These are phyloP conservation scores for Forsythia suspensa DNA, from an alignment of 257 asterid species.

Conservation along the genomic window DNA sequence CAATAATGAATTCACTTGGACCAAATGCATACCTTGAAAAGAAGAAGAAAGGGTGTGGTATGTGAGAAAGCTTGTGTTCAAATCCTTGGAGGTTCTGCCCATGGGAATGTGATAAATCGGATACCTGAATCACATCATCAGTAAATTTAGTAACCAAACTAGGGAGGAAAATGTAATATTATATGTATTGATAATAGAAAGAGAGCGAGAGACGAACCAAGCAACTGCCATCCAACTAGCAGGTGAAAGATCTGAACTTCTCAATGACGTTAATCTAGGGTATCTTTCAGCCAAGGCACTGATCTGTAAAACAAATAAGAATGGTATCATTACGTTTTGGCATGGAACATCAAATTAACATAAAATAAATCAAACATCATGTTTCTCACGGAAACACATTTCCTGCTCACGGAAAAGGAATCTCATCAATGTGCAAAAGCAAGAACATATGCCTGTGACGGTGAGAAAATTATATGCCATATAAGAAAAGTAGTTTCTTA, in stretches of 20 bases:
- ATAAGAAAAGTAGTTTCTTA: background rate
- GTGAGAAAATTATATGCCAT: background rate
- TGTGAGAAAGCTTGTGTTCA: constrained; percentile 53
- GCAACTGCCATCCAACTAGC: constrained; percentile 63
- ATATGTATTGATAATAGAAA: background rate
- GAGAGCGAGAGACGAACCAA: constrained; percentile 32
- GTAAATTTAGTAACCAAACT: background rate
- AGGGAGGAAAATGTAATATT: background rate
- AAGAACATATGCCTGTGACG: constrained; percentile 17
- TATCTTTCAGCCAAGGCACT: constrained; percentile 36
- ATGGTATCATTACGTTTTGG: background rate
- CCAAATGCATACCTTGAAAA: constrained; percentile 39
- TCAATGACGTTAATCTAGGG: constrained; percentile 52
- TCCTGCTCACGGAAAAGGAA: background rate
- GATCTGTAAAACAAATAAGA: constrained; percentile 31
- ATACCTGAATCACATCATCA: constrained; percentile 40
- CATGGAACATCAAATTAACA: background rate
- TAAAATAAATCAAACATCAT: constrained; percentile 10
- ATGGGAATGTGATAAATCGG: constrained; percentile 58
- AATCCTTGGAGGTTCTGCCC: constrained; percentile 50
- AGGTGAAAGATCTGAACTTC: constrained; percentile 55
- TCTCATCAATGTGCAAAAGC: background rate
- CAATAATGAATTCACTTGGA: background rate
- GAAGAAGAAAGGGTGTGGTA: constrained; percentile 61
- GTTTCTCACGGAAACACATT: constrained; percentile 17